Conservation (phyloP, 2,329 filamentous ascomycete genomes). For the Diaporthe vexans region DNA sequence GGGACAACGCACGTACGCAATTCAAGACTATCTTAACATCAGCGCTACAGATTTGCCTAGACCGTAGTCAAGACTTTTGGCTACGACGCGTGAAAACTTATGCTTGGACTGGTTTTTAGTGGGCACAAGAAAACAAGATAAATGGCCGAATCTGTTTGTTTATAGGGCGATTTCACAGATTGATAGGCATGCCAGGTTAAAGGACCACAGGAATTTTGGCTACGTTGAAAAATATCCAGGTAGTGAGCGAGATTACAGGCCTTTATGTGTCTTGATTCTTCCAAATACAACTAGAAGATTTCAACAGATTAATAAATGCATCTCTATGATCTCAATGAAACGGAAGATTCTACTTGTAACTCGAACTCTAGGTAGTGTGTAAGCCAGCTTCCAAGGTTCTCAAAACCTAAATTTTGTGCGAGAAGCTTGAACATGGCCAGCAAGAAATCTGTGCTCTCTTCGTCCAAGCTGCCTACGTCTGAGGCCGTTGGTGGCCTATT, state of each 20-base stretch:
- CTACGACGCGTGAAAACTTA: not conserved
- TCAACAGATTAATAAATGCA: not conserved
- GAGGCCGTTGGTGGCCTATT: no score
- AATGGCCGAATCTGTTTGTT: not conserved
- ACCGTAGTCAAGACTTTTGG: not conserved
- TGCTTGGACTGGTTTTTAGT: not conserved
- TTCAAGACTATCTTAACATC: not conserved
- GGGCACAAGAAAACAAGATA: not conserved
- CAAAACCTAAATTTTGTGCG: no score
- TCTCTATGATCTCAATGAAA: not conserved
- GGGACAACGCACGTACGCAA: not conserved
- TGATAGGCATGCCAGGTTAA: not conserved
- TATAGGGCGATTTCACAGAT: not conserved
- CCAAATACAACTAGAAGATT: not conserved
- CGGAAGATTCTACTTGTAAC: not conserved
- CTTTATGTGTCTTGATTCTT: not conserved
- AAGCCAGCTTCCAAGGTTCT: not conserved
- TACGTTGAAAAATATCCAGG: not conserved
- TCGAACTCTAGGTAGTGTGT: not conserved
- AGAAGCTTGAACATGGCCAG: no score
- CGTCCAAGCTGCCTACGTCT: no score
- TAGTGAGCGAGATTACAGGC: not conserved
- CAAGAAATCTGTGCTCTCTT: no score
- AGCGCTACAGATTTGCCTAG: not conserved
- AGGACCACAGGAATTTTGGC: not conserved